A percentile compares a stretch with the other conserved stretches of the same genome.
Evolutionary conservation across 192 early-diverging fungal genomes (phyloP).

Genomic region (Entomortierella lignicola): DNA sequence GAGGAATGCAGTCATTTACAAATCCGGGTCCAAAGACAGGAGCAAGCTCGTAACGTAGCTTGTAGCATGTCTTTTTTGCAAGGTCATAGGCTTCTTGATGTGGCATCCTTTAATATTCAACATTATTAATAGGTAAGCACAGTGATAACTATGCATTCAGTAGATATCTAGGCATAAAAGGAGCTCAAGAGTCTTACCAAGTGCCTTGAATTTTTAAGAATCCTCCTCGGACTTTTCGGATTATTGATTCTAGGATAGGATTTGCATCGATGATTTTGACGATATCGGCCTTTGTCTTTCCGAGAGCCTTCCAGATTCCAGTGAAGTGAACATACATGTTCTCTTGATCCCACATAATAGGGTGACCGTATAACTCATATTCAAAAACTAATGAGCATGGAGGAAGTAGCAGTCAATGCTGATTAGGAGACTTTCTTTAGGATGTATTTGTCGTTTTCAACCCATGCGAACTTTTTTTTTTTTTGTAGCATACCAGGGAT

Average conservation of each 20-base stretch:
- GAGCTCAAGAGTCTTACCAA: conserved; percentile 61
- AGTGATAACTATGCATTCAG: too few relatives aligned
- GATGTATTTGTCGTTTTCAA: too few relatives aligned
- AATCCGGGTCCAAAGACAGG: conserved; percentile 48
- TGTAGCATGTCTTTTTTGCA: conserved; percentile 51
- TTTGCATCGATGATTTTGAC: conserved; percentile 72
- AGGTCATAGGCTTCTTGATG: conserved; percentile 50
- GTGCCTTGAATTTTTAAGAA: conserved; percentile 72
- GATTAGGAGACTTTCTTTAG: not conserved
- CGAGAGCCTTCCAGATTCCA: conserved; percentile 70
- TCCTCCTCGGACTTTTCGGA: conserved; percentile 69
- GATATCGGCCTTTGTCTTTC: conserved; percentile 70
- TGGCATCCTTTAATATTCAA: conserved; percentile 43
- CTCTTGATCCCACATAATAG: conserved; percentile 75
- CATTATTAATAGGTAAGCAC: too few relatives aligned
- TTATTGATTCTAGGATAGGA: conserved; percentile 60
- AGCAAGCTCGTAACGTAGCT: conserved; percentile 42
- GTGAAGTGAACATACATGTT: conserved; percentile 70
- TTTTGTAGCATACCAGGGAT: conserved; percentile 61
- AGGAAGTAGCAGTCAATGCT: not conserved
- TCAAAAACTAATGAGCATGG: conserved; percentile 55
- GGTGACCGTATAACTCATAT: conserved; percentile 66
- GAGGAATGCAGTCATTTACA: conserved; percentile 52
- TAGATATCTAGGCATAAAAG: too few relatives aligned
- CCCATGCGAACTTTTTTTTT: too few relatives aligned